These are phyloP conservation scores for Globisporangium iwayamae DNA, from an alignment of 352 stramenopile genomes.

Conservation along the genomic window DNA sequence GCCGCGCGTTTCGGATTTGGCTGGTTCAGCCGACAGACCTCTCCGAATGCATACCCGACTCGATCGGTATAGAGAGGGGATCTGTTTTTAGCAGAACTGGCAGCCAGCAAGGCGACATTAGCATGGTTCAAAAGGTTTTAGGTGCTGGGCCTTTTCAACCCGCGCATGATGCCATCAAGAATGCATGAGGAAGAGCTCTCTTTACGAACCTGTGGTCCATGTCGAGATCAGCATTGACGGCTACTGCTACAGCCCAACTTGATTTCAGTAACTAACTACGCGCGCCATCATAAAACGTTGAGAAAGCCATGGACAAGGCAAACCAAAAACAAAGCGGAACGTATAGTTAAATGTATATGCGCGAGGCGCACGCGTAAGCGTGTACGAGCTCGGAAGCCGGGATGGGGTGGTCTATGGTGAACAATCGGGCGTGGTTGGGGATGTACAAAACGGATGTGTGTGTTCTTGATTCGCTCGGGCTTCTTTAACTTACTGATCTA, in stretches of 20 bases:
- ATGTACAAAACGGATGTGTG: slow-evolving; percentile 13
- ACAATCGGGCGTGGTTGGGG: neutral
- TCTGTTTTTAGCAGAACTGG: neutral
- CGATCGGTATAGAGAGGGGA: neutral
- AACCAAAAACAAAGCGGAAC: neutral
- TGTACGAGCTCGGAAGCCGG: neutral
- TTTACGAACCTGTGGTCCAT: neutral
- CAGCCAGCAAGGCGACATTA: neutral
- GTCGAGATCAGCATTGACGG: neutral
- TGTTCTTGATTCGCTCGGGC: slow-evolving; percentile 21
- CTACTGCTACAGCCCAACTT: neutral
- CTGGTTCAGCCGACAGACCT: slow-evolving; percentile 16
- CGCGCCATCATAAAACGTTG: neutral
- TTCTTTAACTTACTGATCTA: slow-evolving; percentile 80
- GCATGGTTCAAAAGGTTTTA: too few relatives aligned
- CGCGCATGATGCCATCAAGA: neutral
- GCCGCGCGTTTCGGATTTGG: slow-evolving; percentile 17
- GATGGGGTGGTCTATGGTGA: neutral
- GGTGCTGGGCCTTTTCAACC: neutral
- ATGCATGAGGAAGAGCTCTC: neutral
- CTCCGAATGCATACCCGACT: slow-evolving; percentile 1
- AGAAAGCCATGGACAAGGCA: neutral
- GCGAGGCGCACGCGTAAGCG: neutral
- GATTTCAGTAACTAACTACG: neutral
- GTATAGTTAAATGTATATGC: neutral